A percentile compares a stretch with the other conserved stretches of the same genome.
These are phyloP conservation scores for Tuber umbilicatum DNA, from an alignment of 495 filamentous ascomycete genomes.

Conservation along the genomic window DNA sequence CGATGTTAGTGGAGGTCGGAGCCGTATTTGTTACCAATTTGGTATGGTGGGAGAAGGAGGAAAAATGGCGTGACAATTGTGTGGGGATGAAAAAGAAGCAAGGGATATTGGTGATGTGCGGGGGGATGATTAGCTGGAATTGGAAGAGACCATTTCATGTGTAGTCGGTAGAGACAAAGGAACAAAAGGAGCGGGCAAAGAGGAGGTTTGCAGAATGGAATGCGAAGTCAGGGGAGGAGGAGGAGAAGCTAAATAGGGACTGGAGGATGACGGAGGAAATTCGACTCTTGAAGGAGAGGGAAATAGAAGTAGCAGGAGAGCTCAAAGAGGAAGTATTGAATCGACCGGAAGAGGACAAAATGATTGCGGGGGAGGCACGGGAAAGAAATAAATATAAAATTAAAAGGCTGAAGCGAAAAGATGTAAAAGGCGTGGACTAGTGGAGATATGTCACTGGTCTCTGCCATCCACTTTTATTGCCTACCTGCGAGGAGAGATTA, in stretches of 20 bases:
- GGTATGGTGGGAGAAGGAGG: background rate
- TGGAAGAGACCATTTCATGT: background rate
- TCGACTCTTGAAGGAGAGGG: background rate
- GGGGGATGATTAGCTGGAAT: constrained; percentile 7
- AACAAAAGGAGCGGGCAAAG: background rate
- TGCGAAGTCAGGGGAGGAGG: background rate
- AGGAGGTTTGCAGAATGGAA: background rate
- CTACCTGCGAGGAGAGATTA: constrained; percentile 5
- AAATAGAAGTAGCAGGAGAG: background rate
- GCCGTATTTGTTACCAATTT: background rate
- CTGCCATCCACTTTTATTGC: background rate
- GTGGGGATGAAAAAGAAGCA: too few relatives aligned
- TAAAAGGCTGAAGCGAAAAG: background rate
- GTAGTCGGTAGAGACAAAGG: background rate
- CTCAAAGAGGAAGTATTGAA: background rate
- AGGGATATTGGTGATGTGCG: background rate
- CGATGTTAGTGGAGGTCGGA: too few relatives aligned
- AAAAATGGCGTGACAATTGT: too few relatives aligned
- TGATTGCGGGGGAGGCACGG: background rate
- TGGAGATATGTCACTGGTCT: constrained; percentile 11
- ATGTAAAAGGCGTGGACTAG: background rate
- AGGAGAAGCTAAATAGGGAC: background rate
- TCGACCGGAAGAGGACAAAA: too few relatives aligned
- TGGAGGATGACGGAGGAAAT: background rate
- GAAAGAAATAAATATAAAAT: constrained; percentile 4